A percentile compares a stretch with the other conserved stretches of the same genome.
Conservation (phyloP, 148 eudicot genomes). For the Polygonum aviculare region DNA sequence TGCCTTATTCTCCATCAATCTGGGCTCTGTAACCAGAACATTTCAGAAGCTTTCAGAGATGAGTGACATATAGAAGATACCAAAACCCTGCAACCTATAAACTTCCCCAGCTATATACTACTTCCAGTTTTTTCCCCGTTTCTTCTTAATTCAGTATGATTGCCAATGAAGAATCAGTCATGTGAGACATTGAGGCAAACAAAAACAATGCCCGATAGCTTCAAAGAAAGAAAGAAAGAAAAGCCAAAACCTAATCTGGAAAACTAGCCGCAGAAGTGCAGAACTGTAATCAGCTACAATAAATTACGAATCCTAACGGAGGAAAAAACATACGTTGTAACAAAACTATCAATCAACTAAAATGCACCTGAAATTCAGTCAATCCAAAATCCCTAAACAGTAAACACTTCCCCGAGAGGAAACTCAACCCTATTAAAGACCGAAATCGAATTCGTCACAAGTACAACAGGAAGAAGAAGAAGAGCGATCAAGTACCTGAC, state of each 20-base stretch:
- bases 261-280: conserved; percentile 5
- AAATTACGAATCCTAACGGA: neutral
- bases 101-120: neutral
- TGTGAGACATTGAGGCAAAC: neutral
- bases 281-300: neutral
- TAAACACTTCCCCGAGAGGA: neutral
- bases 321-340: neutral
- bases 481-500: conserved; percentile 2
- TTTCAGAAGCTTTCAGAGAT: neutral
- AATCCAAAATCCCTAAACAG: neutral
- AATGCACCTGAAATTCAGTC: conserved; percentile 5
- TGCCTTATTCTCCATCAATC: neutral
- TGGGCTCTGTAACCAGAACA: conserved; percentile 6
- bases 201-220: neutral
- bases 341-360: neutral
- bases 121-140: neutral
- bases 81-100: neutral
- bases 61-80: neutral
- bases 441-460: neutral
- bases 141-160: neutral
- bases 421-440: neutral
- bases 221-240: neutral
- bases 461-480: neutral
- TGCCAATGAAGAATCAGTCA: neutral
- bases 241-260: neutral